Base-by-base conservation (phyloP, 495 filamentous ascomycete genomes). In the Entonaema liquescens region DNA sequence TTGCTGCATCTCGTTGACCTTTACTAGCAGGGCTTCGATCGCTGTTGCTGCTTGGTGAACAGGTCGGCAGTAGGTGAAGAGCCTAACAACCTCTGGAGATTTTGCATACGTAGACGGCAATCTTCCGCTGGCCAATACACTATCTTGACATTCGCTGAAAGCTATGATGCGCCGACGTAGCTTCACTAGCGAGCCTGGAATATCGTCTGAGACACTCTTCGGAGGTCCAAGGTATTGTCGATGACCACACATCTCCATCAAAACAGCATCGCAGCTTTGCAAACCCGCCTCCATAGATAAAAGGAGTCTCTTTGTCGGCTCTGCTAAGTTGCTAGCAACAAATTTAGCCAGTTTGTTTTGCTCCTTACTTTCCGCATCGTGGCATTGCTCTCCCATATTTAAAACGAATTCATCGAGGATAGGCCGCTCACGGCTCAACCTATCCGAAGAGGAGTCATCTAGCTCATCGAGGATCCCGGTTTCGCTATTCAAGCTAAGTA, bases 61-160 rank as follows among this genome's bases (percentile, higher is more conserved):
- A 25, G 85, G 84, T 31, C 87, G 83, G 7, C 84, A 82, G 53
- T 87, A 89, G 1, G 87, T 78, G 61, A 89, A 88, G 12, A 88
- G 74, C 28, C 83, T 78, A 5, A 87, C 82, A 2, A 88, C 80
- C 33, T 86, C 86, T 23, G 75, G 73, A n/a, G 60, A 71, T 62
- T 70, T 50, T 65, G 77, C 65, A 67, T 74, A 72, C 2, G 80
- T 79, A 42, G 75, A 71, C 12, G 77, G 78, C 8, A 85, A 47
- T 3, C 23, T 67, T 28, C 68, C 67, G 70, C 77, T 78, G 2
- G 62, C 58, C 44, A 76, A 68, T 38, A 77, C 67, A 8, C 55
- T 60, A 31, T 76, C 77, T 62, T 79, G 78, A 61, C 73, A 75
- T 54, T 75, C 62, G 56, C 76, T 72, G 49, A 78, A 80, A 42